Conservation (phyloP, 2,329 filamentous ascomycete genomes). For the Aspergillus novofumigatus region DNA sequence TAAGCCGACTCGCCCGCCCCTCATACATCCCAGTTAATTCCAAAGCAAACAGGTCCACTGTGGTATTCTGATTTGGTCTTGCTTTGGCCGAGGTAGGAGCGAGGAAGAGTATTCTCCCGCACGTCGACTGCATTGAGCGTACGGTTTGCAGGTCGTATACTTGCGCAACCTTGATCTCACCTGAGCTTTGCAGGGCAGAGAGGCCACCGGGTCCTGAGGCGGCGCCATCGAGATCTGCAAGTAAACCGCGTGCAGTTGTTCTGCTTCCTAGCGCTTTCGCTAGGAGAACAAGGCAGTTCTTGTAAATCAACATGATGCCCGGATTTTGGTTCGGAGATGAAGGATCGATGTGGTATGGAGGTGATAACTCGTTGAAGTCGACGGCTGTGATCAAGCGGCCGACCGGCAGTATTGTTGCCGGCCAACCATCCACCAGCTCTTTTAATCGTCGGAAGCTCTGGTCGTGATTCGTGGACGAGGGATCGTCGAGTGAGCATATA, state of each 20-base stretch:
- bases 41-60: conserved; percentile 59
- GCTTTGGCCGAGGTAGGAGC: conserved; percentile 24
- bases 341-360: conserved; percentile 60
- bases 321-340: conserved; percentile 45
- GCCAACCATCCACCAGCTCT: conserved; percentile 75
- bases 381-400: conserved; percentile 77
- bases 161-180: conserved; percentile 71
- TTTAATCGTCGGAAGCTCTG: conserved; percentile 70
- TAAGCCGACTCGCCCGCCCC: conserved; percentile 68
- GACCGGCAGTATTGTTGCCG: conserved; percentile 63
- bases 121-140: conserved; percentile 56
- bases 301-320: conserved; percentile 78
- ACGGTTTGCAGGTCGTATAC: conserved; percentile 67
- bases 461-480: conserved; percentile 61
- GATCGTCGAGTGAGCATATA: conserved; percentile 87
- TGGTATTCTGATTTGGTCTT: conserved; percentile 17
- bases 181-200: conserved; percentile 34
- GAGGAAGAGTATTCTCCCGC: conserved; percentile 37
- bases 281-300: conserved; percentile 73
- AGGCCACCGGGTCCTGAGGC: conserved; percentile 49
- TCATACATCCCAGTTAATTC: conserved; percentile 72
- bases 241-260: conserved; percentile 68
- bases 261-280: conserved; percentile 63
- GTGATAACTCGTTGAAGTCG: conserved; percentile 71
- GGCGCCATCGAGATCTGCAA: conserved; percentile 81